Evolutionary conservation across 208 protist species (phyloP).

Genomic region (Naegleria fowleri): DNA sequence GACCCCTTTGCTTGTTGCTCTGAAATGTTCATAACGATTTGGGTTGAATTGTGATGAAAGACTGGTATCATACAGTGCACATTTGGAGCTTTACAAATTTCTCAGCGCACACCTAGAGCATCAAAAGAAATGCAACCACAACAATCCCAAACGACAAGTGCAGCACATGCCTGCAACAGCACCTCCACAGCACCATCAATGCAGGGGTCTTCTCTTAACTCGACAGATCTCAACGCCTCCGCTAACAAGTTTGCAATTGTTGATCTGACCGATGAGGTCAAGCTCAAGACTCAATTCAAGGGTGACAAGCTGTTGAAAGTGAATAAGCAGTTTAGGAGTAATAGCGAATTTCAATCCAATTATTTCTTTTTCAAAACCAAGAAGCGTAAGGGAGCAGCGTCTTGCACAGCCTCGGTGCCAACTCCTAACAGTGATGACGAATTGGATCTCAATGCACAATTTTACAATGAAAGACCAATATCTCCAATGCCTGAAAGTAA

Average conservation of each 20-base stretch:
- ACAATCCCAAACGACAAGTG: neutral
- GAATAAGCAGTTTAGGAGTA: neutral
- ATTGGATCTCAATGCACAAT: too few relatives aligned
- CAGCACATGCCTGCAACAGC: neutral
- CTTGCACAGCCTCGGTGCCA: constrained; percentile 79
- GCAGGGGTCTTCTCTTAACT: too few relatives aligned
- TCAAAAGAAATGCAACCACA: neutral
- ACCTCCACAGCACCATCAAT: neutral
- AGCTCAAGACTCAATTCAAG: neutral
- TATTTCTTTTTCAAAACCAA: neutral
- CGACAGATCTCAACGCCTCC: neutral
- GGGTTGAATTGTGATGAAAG: too few relatives aligned
- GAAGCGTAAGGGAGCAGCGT: constrained; percentile 32
- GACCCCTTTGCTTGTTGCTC: too few relatives aligned
- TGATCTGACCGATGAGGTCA: neutral
- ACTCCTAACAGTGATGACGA: neutral
- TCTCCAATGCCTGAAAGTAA: too few relatives aligned
- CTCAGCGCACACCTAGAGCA: neutral
- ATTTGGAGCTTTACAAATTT: too few relatives aligned
- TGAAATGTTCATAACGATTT: too few relatives aligned
- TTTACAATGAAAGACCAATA: too few relatives aligned
- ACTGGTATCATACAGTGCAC: too few relatives aligned
- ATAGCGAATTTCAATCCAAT: neutral
- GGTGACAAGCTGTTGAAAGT: neutral
- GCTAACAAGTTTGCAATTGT: neutral